phyloP scores from a whole-genome alignment of 2,329 filamentous ascomycete genomes.

The Elsinoe fawcettii region DNA sequence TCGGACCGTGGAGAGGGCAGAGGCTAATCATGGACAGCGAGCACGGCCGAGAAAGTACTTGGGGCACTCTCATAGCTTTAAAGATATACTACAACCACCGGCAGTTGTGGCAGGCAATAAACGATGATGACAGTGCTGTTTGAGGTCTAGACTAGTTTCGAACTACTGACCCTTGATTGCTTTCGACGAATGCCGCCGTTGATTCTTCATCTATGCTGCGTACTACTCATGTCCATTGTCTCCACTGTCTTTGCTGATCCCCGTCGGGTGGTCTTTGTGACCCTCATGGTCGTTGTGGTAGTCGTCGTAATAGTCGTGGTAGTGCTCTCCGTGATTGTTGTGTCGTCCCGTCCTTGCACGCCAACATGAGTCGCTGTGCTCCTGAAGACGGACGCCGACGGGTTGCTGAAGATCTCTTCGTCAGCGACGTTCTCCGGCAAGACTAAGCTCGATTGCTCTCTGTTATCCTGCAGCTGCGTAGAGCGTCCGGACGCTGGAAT shows the following conservation, averaged over 20 bases:
- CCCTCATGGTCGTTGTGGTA: not conserved
- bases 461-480: too few species aligned
- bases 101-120: not conserved
- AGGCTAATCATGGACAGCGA: constrained; percentile 14
- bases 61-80: not conserved
- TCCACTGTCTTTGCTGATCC: not conserved
- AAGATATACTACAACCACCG: not conserved
- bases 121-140: too few species aligned
- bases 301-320: not conserved
- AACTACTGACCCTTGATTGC: too few species aligned
- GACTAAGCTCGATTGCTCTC: too few species aligned
- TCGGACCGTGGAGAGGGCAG: not conserved
- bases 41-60: constrained; percentile 20
- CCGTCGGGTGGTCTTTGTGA: not conserved
- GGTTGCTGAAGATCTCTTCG: not conserved
- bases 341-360: not conserved
- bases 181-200: too few species aligned
- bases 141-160: too few species aligned
- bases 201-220: not conserved
- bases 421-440: too few species aligned
- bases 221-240: not conserved
- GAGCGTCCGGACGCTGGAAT: too few species aligned
- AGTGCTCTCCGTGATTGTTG: not conserved
- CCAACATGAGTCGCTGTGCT: not conserved
- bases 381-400: not conserved